These are phyloP conservation scores for Selaginella tamariscina DNA, from an alignment of 75 land plant species.

Conservation along the genomic window DNA sequence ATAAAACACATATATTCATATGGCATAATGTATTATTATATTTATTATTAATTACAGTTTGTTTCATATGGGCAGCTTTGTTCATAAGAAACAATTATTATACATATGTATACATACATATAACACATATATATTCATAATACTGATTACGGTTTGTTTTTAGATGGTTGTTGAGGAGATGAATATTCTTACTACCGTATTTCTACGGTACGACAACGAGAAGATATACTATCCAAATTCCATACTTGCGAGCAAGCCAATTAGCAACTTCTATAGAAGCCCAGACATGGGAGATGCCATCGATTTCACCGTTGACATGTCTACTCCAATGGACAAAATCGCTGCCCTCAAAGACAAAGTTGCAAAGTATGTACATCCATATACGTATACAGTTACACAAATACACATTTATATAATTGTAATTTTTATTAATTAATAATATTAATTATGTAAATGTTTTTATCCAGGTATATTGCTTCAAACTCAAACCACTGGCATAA, in stretches of 20 bases:
- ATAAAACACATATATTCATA: no score
- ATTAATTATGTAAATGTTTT: background rate
- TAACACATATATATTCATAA: no score
- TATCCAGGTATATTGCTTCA: background rate
- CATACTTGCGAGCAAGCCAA: constrained; percentile 45
- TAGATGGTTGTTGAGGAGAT: constrained; percentile 45
- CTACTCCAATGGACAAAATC: constrained; percentile 39
- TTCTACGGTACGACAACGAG: constrained; percentile 32
- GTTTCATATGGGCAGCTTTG: no score
- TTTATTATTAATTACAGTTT: no score
- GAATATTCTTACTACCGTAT: constrained; percentile 51
- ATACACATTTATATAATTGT: no score
- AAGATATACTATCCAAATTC: constrained; percentile 48
- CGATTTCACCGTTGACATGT: constrained; percentile 41
- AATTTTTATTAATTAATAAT: background rate
- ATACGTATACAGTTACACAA: no score
- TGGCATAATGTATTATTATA: no score
- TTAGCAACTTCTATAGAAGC: constrained; percentile 49
- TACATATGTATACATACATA: no score
- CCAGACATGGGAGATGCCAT: constrained; percentile 49
- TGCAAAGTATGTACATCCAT: constrained; percentile 32
- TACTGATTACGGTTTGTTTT: no score
- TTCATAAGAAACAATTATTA: no score
- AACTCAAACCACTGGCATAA: background rate
- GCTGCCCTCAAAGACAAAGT: constrained; percentile 38